phyloP scores from a whole-genome alignment of 1,139 yeast genomes.

The Lodderomyces elongisporus region DNA sequence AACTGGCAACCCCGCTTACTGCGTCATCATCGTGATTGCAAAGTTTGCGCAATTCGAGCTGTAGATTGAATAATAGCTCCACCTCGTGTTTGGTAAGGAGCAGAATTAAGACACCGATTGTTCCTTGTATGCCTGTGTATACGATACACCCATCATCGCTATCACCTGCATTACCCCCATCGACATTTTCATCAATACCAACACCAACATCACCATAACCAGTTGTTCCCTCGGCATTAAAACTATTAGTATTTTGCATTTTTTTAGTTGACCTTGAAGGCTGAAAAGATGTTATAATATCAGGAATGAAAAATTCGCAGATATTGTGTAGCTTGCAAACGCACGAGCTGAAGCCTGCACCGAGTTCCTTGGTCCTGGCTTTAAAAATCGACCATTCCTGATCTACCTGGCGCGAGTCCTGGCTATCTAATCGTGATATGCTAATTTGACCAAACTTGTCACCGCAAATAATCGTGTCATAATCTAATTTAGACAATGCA shows the following conservation, averaged over 20 bases:
- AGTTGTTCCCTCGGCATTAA: no score
- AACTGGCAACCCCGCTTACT: slow-evolving; percentile 21
- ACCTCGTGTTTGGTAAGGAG: slow-evolving; percentile 59
- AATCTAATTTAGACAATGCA: slow-evolving; percentile 55
- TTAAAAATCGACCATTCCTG: slow-evolving; percentile 46
- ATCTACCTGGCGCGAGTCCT: slow-evolving; percentile 42
- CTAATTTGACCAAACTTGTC: slow-evolving; percentile 84
- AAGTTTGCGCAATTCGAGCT: slow-evolving; percentile 40
- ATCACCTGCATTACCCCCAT: no score
- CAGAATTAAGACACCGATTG: slow-evolving; percentile 71
- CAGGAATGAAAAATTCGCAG: slow-evolving; percentile 65
- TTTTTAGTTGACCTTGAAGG: slow-evolving; percentile 44
- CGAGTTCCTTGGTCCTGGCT: slow-evolving; percentile 24
- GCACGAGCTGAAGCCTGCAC: slow-evolving; percentile 46
- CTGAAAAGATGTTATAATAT: slow-evolving; percentile 60
- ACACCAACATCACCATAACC: no score
- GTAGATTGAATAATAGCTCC: slow-evolving; percentile 53
- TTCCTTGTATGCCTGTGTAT: slow-evolving; percentile 77
- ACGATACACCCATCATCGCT: slow-evolving; percentile 57
- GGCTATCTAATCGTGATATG: slow-evolving; percentile 54
- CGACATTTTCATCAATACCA: no score
- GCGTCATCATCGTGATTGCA: slow-evolving; percentile 20
- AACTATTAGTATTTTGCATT: no score
- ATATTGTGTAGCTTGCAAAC: slow-evolving; percentile 48
- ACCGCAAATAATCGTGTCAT: slow-evolving; percentile 76